Base-by-base conservation (phyloP, 108 stramenopile genomes). In the Skeletonema tropicum region DNA sequence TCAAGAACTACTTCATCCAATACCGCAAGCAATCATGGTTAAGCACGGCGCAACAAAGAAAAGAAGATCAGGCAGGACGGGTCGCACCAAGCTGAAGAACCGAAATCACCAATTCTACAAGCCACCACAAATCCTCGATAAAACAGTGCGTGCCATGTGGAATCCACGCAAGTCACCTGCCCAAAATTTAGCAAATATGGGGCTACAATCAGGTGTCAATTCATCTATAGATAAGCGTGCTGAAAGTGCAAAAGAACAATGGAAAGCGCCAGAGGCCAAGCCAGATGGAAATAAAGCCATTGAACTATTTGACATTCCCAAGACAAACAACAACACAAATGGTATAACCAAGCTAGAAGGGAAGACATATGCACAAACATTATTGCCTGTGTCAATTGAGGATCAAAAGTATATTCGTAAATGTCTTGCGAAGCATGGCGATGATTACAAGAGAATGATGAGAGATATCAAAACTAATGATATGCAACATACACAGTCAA, bases 221-320 rank as follows among this genome's bases (percentile, higher is more conserved):
- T 62, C 77, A 14, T 32, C 83, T 42, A 77, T 79, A 39, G 70
- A 73, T 60, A 39, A 52, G 13, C 58, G 70, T 48, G 66, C 64
- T 13, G 39, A 76, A 10, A 38, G 70, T 32, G 62, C 67, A 2
- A 36, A 30, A 33, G 77, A 57, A 63, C 76, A 74, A 48, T 73
- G 55, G 36, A 71, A 70, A 38, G 79, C 32, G 12, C 71, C 48
- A 19, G 70, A 62, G 67, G n/a, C 10, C 29, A 26, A 15, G 23
- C 38, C 36, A 7, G 41, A 55, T 5, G 62, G 33, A 64, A 74
- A 62, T 7, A 87, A 75, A 46, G 85, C 86, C 9, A 82, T 92
- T 58, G 90, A 92, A 70, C 57, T 94, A 30, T 94, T 90, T 80
- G 94, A 94, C 66, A 82, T 94, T 75, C 91, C 94, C 15, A 83